Conservation (phyloP, 2,329 filamentous ascomycete genomes). For the Cladophialophora yegresii region DNA sequence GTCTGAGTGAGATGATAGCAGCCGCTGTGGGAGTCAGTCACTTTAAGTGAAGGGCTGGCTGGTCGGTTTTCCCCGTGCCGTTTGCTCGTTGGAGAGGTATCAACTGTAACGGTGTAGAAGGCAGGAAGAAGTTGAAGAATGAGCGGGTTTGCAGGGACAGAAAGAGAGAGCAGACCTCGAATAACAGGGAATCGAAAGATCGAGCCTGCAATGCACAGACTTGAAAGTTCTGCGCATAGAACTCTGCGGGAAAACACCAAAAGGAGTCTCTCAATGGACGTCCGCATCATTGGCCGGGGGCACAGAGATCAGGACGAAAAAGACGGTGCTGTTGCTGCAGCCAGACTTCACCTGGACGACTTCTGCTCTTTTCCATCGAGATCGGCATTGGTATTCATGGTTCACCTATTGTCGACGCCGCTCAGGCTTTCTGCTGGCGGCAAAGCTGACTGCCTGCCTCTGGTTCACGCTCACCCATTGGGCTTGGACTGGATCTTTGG, state of each 20-base stretch:
- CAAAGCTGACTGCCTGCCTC: neutral
- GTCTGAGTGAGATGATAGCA: neutral
- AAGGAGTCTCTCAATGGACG: neutral
- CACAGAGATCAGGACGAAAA: neutral
- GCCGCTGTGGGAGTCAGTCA: neutral
- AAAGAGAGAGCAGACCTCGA: neutral
- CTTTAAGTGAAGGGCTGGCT: neutral
- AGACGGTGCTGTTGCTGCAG: neutral
- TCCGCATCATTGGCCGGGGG: neutral
- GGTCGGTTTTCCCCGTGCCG: neutral
- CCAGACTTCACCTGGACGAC: neutral
- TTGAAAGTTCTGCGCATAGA: neutral
- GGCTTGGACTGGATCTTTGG: neutral
- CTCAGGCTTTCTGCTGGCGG: neutral
- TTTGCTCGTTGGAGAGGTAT: neutral
- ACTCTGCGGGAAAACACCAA: neutral
- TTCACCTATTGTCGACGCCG: neutral
- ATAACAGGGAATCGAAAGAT: neutral
- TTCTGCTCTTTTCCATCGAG: neutral
- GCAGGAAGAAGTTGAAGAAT: neutral
- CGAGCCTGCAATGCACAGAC: neutral
- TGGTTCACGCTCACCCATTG: neutral
- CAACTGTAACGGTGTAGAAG: neutral
- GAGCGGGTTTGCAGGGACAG: neutral
- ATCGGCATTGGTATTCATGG: neutral